Conservation (phyloP, 805 yeast species). For the Cyberlindnera euphorbiiphila region DNA sequence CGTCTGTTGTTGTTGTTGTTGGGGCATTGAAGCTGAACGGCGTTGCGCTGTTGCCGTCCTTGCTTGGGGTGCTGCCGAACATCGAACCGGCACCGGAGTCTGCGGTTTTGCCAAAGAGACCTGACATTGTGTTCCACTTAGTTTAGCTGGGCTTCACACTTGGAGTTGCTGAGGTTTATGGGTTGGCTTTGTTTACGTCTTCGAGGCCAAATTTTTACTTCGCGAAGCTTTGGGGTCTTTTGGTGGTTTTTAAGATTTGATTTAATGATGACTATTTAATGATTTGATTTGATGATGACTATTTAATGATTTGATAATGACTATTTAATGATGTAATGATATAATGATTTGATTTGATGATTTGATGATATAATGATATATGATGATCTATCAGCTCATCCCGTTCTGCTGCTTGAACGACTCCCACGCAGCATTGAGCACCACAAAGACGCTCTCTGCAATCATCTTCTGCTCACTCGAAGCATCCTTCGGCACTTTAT, state of each 20-base stretch:
- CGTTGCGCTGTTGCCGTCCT: conserved; percentile 14
- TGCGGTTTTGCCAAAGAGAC: conserved; percentile 22
- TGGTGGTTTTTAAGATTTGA: too few species aligned
- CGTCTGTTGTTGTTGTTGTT: conserved; percentile 1
- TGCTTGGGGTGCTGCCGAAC: conserved; percentile 26
- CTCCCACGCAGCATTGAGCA: conserved; percentile 89
- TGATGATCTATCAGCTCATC: conserved; percentile 26
- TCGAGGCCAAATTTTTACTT: too few species aligned
- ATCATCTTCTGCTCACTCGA: conserved; percentile 72
- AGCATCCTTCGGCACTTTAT: conserved; percentile 61
- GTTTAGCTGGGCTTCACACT: neutral
- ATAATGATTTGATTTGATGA: too few species aligned
- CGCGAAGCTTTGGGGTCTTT: too few species aligned
- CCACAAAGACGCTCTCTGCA: conserved; percentile 82
- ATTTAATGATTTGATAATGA: too few species aligned
- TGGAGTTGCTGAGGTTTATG: neutral
- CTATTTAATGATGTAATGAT: too few species aligned
- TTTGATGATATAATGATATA: too few species aligned
- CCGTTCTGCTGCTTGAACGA: conserved; percentile 59
- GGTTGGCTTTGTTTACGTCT: neutral
- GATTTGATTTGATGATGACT: too few species aligned
- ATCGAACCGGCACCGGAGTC: conserved; percentile 24
- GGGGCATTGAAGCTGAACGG: conserved; percentile 14
- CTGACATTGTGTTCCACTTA: conserved; percentile 1
- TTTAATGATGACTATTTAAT: too few species aligned